Evolutionary conservation across 2,329 filamentous ascomycete genomes (phyloP), one percentile per base, ranked within the genome.

Genomic region (Beauveria bassiana): DNA sequence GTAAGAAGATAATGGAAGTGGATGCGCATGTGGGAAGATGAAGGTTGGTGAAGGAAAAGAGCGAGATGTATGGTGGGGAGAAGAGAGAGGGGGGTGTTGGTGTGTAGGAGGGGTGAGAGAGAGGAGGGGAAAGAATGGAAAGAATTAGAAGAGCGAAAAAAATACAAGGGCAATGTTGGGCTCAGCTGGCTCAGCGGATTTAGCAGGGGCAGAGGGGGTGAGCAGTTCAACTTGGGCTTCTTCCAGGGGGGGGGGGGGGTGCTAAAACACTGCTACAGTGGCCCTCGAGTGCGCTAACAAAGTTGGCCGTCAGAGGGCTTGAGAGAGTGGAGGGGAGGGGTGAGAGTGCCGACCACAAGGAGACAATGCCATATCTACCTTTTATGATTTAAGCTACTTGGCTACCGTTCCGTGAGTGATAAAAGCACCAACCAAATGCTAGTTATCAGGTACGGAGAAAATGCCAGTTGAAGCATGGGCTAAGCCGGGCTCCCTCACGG

Each of bases 1-100:
- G 47, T 52, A 43, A 42, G 57, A 45, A 52, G 57, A 59, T 59
- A 59, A 59, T 59, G 47, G 55, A 52, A 59, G 57, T 59, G 57
- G 57, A 45, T 59, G 57, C 57, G 16, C 47, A 45, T 52, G 57
- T 51, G 57, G 46, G 38, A 43, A 45, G 38, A 59, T 51, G 42
- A 40, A 46, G 42, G 45, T 58, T 49, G 55, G 55, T 26, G 28
- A 51, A 59, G 46, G 24, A 31, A 38, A 50, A 49, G 47, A 40
- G 24, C 47, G 47, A 51, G 45, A 40, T 40, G 16, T 31, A 38
- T 49, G 57, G 47, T 20, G 47, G 38, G 22, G 56, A 59, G 57
- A 26, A 59, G 34, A 26, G 46, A n/a, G 46, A n/a, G 34, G 31
- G 20, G 22, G 8, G 31, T 38, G 16, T 34, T n/a, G 34, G 22